Conservation (phyloP, 495 filamentous ascomycete genomes). For the Bryoglossum gracile region DNA sequence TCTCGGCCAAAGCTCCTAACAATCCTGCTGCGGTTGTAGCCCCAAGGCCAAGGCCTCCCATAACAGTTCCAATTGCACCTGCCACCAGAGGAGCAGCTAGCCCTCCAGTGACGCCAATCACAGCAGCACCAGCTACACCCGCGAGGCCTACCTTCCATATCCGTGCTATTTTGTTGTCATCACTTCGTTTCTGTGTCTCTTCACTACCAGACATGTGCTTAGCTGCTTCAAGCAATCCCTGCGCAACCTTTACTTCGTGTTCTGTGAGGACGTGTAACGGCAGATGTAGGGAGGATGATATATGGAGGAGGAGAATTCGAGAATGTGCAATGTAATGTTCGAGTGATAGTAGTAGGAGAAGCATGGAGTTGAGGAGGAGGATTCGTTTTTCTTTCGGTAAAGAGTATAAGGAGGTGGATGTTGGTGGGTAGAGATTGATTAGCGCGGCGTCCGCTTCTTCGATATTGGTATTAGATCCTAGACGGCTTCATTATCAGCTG, state of each 20-base stretch:
- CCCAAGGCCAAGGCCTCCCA: conserved; percentile 75
- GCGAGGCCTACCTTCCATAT: conserved; percentile 79
- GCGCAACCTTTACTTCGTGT: conserved; percentile 68
- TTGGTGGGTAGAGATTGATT: conserved; percentile 37
- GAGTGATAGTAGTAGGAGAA: conserved; percentile 71
- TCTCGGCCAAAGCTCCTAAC: conserved; percentile 71
- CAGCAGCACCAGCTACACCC: conserved; percentile 59
- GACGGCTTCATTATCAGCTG: not conserved
- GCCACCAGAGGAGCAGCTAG: conserved; percentile 77
- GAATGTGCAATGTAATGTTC: conserved; percentile 74
- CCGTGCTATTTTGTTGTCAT: conserved; percentile 55
- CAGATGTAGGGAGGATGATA: conserved; percentile 61
- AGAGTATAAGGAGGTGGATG: conserved; percentile 33
- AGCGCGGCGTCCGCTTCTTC: conserved; percentile 34
- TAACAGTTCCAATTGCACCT: conserved; percentile 72
- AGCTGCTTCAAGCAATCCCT: conserved; percentile 64
- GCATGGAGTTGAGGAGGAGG: conserved; percentile 48
- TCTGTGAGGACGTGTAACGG: conserved; percentile 56
- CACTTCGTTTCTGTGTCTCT: conserved; percentile 56
- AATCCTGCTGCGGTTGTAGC: conserved; percentile 61
- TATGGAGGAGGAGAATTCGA: conserved; percentile 62
- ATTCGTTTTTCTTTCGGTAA: conserved; percentile 38
- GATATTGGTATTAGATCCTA: conserved; percentile 27
- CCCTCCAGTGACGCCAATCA: conserved; percentile 67
- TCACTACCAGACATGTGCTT: conserved; percentile 62